Evolutionary conservation across 352 stramenopile genomes (phyloP).

Genomic region (Globisporangium echinulatum): DNA sequence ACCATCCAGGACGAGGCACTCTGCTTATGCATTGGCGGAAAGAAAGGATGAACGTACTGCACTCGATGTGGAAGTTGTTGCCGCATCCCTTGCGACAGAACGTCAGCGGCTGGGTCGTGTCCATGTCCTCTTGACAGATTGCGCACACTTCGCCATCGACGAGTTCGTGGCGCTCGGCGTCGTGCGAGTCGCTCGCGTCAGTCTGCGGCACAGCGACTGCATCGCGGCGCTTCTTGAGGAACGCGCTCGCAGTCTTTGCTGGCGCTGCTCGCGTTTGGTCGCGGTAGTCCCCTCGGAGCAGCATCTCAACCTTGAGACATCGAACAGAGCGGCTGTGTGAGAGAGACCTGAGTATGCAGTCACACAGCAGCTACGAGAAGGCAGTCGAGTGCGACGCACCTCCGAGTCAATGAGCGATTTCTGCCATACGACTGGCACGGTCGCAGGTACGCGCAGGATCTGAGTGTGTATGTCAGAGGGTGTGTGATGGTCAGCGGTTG

Average conservation of each 20-base stretch:
- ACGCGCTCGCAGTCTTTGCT: constrained; percentile 17
- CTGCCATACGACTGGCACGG: constrained; percentile 73
- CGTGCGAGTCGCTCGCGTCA: constrained; percentile 10
- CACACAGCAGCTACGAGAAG: not conserved
- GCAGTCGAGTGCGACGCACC: constrained; percentile 15
- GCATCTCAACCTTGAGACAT: constrained; percentile 41
- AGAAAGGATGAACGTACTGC: constrained; percentile 25
- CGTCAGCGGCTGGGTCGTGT: constrained; percentile 45
- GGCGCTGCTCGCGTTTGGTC: constrained; percentile 22
- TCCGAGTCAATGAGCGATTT: constrained; percentile 82
- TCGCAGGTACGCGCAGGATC: constrained; percentile 62
- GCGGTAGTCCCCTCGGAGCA: constrained; percentile 57
- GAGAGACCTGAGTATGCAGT: not conserved
- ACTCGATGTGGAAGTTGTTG: constrained; percentile 75
- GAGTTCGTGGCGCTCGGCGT: constrained; percentile 47
- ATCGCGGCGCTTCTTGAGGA: constrained; percentile 40
- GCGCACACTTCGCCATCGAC: constrained; percentile 75
- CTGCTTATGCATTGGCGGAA: no score
- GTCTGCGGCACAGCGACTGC: constrained; percentile 12
- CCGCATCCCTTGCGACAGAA: constrained; percentile 73
- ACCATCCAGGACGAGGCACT: no score
- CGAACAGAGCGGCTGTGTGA: not conserved
- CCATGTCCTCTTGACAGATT: constrained; percentile 84
- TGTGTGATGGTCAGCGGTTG: not conserved
- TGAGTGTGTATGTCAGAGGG: constrained; percentile 3